Evolutionary conservation across 495 filamentous ascomycete genomes (phyloP).

Genomic region (Penicillium psychrofluorescens): DNA sequence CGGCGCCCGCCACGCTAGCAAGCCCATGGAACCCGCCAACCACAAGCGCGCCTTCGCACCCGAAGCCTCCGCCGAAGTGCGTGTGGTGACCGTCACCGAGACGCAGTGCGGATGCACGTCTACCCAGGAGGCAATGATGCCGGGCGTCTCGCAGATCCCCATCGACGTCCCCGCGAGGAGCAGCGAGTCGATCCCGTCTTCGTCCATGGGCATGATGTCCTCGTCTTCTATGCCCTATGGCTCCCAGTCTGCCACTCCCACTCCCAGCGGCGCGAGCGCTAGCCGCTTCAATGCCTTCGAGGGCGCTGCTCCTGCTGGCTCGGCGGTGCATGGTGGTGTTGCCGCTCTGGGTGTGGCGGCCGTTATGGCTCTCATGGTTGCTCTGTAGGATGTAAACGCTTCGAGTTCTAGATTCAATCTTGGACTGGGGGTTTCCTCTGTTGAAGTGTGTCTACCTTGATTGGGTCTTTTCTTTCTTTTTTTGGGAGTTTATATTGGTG

Average conservation of each 20-base stretch:
- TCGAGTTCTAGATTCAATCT: not conserved
- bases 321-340: slow-evolving; percentile 5
- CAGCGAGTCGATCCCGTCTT: slow-evolving; percentile 6
- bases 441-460: not conserved
- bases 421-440: no score
- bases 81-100: slow-evolving; percentile 18
- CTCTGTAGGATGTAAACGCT: slow-evolving; percentile 7
- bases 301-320: slow-evolving; percentile 12
- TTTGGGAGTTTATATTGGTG: slow-evolving; percentile 7
- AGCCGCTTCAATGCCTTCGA: slow-evolving; percentile 13
- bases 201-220: slow-evolving; percentile 4
- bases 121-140: not conserved
- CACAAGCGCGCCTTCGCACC: slow-evolving; percentile 15
- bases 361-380: slow-evolving; percentile 21
- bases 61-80: slow-evolving; percentile 1
- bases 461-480: not conserved
- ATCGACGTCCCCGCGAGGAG: slow-evolving; percentile 12
- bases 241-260: slow-evolving; percentile 9
- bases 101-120: slow-evolving; percentile 17
- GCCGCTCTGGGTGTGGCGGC: slow-evolving; percentile 16
- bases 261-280: slow-evolving; percentile 14
- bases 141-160: slow-evolving; percentile 20
- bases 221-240: slow-evolving; percentile 13
- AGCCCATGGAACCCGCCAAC: slow-evolving; percentile 15
- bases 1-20: slow-evolving; percentile 14